Percentiles rank a stretch among this genome's conserved stretches.
These are phyloP conservation scores for Hypoxylon intermedium DNA, from an alignment of 495 filamentous ascomycete species.

Conservation along the genomic window DNA sequence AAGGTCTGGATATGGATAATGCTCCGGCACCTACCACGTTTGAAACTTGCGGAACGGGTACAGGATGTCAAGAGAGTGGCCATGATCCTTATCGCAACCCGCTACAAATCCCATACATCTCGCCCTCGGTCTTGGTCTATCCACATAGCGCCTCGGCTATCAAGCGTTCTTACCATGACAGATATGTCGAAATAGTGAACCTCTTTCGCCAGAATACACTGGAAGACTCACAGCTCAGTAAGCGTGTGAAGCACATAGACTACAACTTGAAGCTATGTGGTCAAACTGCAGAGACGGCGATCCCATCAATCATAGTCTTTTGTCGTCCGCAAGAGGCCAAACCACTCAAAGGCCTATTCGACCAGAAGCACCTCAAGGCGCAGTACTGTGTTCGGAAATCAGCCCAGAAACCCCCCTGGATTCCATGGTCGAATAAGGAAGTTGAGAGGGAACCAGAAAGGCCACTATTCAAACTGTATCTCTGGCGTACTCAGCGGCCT, in stretches of 20 bases:
- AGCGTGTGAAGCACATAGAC: not conserved
- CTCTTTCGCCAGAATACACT: constrained; percentile 3
- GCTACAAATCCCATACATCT: not conserved
- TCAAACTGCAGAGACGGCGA: not conserved
- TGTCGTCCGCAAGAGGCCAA: not conserved
- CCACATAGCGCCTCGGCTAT: not conserved
- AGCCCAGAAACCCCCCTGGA: not conserved
- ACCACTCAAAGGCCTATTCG: not conserved
- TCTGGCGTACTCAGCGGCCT: not conserved
- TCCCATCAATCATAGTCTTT: constrained; percentile 4
- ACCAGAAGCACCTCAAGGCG: not conserved
- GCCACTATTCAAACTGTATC: constrained; percentile 3
- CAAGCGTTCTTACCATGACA: not conserved
- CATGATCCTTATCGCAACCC: not conserved
- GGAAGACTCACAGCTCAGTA: not conserved
- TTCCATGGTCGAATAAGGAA: not conserved
- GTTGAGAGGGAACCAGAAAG: not conserved
- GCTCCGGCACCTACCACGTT: too few relatives aligned
- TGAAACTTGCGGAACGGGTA: not conserved
- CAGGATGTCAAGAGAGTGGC: not conserved
- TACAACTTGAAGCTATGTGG: constrained; percentile 3
- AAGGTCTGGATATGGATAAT: too few relatives aligned
- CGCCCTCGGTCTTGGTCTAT: not conserved
- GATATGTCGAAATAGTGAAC: not conserved
- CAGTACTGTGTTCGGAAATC: not conserved